Base-by-base conservation (phyloP, 2,329 filamentous ascomycete genomes). In the Colletotrichum cordylinicola region DNA sequence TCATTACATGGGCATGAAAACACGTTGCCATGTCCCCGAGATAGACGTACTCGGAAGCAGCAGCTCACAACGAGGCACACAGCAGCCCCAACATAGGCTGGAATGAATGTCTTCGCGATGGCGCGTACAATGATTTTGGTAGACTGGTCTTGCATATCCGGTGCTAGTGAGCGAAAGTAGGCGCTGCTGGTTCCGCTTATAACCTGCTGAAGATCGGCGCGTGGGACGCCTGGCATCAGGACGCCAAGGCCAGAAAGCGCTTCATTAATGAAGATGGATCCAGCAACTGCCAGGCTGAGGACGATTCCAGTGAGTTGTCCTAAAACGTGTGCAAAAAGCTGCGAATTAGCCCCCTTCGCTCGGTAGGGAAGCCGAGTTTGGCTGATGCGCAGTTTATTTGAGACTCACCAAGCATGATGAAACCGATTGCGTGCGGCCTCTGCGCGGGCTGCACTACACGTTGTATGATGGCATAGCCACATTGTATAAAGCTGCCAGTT, bases 391-490 rank as follows among this genome's bases (percentile, higher is more conserved):
- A 29, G 29, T 29, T 29, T 29, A 29, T 4, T 29, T 43, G 18
- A 43, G 4, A 43, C 39, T 18, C 6, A 43, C 39, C 39, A 43
- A 43, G 18, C 52, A 56, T 84, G 74, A 85, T 84, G 78, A 83
- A 84, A 3, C 84, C 83, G 12, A 87, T 82, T 4, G 81, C 83
- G 12, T 80, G 76, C 3, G 81, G 76, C 8, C 84, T 78, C 9
- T 84, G 79, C 4, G 78, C 48, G 4, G 81, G 78, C 2, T 76
- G 39, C 3, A 86, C 82, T 8, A 83, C 82, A 0, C 81, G 79
- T 55, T 84, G 82, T 0, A 80, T 82, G 12, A 87, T 81, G 1
- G 83, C 78, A 76, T 85, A 86, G 4, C 80, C 78, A 1, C 82
- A 80, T 61, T 84, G 82, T 4, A 83, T 78, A 56, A 79, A 83